These are phyloP conservation scores for Eucalyptus sp. DNA, from an alignment of 345 rosid species.

Conservation along the genomic window DNA sequence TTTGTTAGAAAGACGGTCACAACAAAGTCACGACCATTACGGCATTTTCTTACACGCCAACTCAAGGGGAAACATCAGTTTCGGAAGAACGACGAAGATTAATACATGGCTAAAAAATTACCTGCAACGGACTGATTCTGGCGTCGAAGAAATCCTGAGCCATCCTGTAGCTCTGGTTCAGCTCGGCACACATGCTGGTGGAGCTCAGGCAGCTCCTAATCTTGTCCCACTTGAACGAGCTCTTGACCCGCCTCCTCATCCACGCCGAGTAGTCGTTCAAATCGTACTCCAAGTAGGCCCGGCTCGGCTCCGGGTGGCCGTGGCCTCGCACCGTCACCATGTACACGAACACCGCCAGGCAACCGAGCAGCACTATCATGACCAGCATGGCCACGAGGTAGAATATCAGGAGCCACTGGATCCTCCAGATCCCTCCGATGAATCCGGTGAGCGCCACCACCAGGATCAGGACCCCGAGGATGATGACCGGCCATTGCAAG, in stretches of 20 bases:
- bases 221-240: conserved; percentile 74
- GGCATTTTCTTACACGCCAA: neutral
- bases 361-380: conserved; percentile 47
- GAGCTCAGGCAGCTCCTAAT: conserved; percentile 63
- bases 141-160: conserved; percentile 92
- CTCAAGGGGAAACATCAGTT: neutral
- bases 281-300: conserved; percentile 69
- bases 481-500: conserved; percentile 88
- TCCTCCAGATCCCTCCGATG: conserved; percentile 82
- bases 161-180: conserved; percentile 64
- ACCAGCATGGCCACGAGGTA: conserved; percentile 73
- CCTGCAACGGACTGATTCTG: conserved; percentile 72
- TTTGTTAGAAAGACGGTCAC: neutral
- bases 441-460: conserved; percentile 65
- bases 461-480: conserved; percentile 59
- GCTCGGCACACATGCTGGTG: conserved; percentile 50
- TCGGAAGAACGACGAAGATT: neutral
- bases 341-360: conserved; percentile 61
- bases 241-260: conserved; percentile 60
- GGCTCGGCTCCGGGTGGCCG: conserved; percentile 64
- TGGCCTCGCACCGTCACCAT: conserved; percentile 72
- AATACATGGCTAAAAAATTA: neutral
- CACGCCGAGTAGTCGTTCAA: conserved; percentile 73
- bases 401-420: conserved; percentile 61
- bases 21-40: neutral